Evolutionary conservation across 106 monocot species (phyloP).

Genomic region (Dendrobium officinale): DNA sequence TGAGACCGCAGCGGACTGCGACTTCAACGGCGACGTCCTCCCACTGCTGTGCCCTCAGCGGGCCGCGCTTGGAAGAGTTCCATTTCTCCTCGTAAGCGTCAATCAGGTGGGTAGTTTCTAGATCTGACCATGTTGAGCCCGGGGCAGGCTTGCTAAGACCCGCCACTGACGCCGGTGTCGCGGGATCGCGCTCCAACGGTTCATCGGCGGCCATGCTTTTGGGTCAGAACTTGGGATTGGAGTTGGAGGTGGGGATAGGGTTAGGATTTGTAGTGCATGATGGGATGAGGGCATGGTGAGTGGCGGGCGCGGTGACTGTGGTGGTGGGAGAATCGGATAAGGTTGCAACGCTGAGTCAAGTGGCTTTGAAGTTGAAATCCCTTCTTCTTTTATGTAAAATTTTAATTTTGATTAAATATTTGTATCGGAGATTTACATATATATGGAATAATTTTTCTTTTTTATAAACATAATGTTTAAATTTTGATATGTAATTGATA

Average conservation of each 20-base stretch:
- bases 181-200: background rate
- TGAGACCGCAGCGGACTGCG: conserved; percentile 34
- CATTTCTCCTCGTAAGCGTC: conserved; percentile 67
- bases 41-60: conserved; percentile 57
- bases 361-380: background rate
- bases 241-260: background rate
- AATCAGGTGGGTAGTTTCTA: conserved; percentile 50
- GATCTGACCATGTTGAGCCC: conserved; percentile 46
- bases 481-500: too few relatives aligned
- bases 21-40: conserved; percentile 48
- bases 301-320: conserved; percentile 8
- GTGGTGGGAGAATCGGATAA: conserved; percentile 11
- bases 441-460: too few relatives aligned
- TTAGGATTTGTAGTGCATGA: conserved; percentile 5
- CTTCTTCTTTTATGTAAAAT: too few relatives aligned
- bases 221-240: background rate
- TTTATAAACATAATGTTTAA: too few relatives aligned
- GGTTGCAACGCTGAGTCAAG: background rate
- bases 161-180: background rate
- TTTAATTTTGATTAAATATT: too few relatives aligned
- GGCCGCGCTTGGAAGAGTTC: conserved; percentile 49
- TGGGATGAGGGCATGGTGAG: background rate
- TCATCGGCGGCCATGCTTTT: conserved; percentile 23
- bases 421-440: too few relatives aligned
- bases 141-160: conserved; percentile 18